Percentiles rank a stretch among this genome's conserved stretches.
Conservation (phyloP, 1,139 yeast species). For the Candida sanyaensis region DNA sequence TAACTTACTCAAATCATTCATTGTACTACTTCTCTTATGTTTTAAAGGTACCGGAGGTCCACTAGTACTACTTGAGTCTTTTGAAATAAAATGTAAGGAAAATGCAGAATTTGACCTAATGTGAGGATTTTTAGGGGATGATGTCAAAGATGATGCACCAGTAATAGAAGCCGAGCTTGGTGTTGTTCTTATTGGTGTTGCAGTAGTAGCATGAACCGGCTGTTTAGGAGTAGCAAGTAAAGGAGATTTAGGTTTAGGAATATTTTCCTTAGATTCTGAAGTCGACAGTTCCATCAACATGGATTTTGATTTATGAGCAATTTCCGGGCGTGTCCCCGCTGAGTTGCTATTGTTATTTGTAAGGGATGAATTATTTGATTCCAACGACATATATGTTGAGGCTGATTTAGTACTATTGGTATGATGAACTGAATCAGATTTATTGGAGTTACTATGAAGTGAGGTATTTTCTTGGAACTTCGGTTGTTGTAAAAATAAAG, state of each 20-base stretch:
- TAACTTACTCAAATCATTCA: constrained; percentile 15
- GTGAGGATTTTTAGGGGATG: constrained; percentile 26
- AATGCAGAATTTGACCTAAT: constrained; percentile 33
- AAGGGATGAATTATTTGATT: constrained; percentile 4
- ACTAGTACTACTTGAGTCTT: background rate
- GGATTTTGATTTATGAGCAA: constrained; percentile 11
- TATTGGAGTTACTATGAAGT: background rate
- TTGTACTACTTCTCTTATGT: constrained; percentile 30
- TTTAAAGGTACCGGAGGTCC: background rate
- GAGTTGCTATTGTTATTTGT: background rate
- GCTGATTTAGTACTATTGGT: background rate
- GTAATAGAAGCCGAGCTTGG: too few species aligned
- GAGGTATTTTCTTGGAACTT: background rate
- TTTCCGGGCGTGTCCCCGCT: background rate
- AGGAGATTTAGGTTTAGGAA: constrained; percentile 6
- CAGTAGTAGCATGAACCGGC: background rate
- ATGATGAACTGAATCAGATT: background rate
- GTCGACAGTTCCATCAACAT: constrained; percentile 11
- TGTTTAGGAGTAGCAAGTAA: constrained; percentile 4
- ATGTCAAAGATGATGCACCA: background rate
- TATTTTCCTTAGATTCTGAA: constrained; percentile 2
- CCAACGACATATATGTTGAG: background rate
- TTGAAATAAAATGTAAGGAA: constrained; percentile 16
- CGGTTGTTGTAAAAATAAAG: background rate
- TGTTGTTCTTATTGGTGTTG: too few species aligned